Base-by-base conservation (phyloP, 352 stramenopile species). In the Phytophthora pseudosyringae region DNA sequence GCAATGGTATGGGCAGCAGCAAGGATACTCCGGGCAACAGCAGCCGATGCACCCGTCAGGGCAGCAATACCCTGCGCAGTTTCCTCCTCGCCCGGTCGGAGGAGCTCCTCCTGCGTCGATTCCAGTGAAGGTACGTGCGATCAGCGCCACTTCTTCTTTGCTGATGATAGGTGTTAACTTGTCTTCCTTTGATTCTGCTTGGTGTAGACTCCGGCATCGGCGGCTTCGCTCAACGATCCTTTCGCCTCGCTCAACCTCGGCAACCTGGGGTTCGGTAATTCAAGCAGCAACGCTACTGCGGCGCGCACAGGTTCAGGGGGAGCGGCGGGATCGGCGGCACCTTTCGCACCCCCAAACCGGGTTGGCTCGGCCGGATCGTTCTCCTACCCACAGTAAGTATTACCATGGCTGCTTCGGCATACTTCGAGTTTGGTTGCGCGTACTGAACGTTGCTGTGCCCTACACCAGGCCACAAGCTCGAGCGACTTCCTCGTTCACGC, bases 241-340 rank as follows among this genome's bases (percentile, higher is more conserved):
- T 94, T 94, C 49, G 81, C 86, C 6, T 80, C 86, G 4, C 74
- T 94, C 1, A 88, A 78, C 49, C 74, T 93, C 13, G 75, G 76
- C 26, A 78, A 62, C 12, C 73, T 91, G 15, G 81, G 80, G 36
- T 70, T 89, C 29, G 68, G 68, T 28, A 74, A 64, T 29, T 64
- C 54, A 12, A 66, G 56, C 21, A 58, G 56, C 40, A 65, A 59
- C 50, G 32, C 69, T 15, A 62, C 38, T 38, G 38, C 48, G 18
- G 44, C 62, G 26, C 56, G 61, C 10, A 73, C 66, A 54, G 41
- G 55, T 33, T 73, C 66, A 21, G 66, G 66, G 46, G 71, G 65
- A 52, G 54, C 59, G 44, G 25, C 50, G 25, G 51, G 48, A 1
- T 69, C 76, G n/a, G 53, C 76, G n/a, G 53, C 67, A 31, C 40